Conservation (phyloP, 1,284 basidiomycete genomes). For the Ustilago tritici region DNA sequence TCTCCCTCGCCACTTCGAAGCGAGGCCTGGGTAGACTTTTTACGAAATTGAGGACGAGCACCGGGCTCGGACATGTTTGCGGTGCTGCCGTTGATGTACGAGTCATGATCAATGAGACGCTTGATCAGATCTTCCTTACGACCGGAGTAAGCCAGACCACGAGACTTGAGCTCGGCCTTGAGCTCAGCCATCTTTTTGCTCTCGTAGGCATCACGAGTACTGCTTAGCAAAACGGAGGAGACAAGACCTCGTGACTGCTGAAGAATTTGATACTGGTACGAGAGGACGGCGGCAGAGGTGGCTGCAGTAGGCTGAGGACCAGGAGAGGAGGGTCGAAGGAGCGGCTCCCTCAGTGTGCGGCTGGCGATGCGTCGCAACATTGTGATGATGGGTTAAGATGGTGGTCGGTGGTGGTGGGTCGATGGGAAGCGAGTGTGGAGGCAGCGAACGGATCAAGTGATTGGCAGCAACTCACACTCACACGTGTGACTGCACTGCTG, state of each 20-base stretch:
- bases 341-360: conserved; percentile 44
- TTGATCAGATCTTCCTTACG: conserved; percentile 62
- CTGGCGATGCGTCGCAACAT: conserved; percentile 55
- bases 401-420: background rate
- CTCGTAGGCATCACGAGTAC: conserved; percentile 60
- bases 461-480: too few species aligned
- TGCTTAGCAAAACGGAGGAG: conserved; percentile 62
- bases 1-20: conserved; percentile 23
- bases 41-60: conserved; percentile 40
- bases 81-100: conserved; percentile 53
- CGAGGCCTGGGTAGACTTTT: conserved; percentile 59
- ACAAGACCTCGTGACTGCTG: conserved; percentile 55
- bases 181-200: conserved; percentile 57
- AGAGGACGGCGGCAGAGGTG: conserved; percentile 48
- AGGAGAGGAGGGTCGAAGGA: conserved; percentile 35
- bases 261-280: conserved; percentile 49
- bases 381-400: conserved; percentile 8
- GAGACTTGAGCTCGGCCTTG: conserved; percentile 58
- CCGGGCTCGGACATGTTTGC: conserved; percentile 31
- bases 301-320: conserved; percentile 39
- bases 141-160: conserved; percentile 60
- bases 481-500: conserved; percentile 13
- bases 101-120: conserved; percentile 60
- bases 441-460: background rate
- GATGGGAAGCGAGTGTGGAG: conserved; percentile 11